Evolutionary conservation across 2,329 filamentous ascomycete genomes (phyloP).

Genomic region (Hypoxylon sp.): DNA sequence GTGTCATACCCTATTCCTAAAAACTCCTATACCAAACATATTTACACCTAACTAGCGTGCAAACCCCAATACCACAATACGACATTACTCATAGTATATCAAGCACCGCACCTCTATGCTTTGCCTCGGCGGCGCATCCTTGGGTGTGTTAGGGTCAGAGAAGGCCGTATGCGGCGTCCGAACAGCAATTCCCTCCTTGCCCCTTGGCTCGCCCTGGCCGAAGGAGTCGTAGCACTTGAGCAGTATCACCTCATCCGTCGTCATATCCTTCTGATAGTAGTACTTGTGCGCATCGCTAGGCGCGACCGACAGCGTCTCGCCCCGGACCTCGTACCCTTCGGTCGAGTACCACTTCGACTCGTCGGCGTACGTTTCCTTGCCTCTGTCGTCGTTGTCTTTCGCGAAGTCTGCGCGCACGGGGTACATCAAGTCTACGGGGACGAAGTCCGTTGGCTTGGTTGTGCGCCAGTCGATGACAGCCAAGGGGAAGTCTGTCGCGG

Average conservation of each 20-base stretch:
- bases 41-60: too few relatives aligned
- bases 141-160: slow-evolving; percentile 61
- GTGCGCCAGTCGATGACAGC: slow-evolving; percentile 70
- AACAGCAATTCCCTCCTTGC: slow-evolving; percentile 53
- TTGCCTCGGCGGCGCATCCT: slow-evolving; percentile 57
- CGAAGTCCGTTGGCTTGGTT: slow-evolving; percentile 64
- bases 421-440: slow-evolving; percentile 70
- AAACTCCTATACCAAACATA: too few relatives aligned
- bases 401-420: slow-evolving; percentile 51
- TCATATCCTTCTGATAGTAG: slow-evolving; percentile 75
- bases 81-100: slow-evolving; percentile 64
- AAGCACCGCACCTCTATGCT: slow-evolving; percentile 72
- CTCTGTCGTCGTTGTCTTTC: slow-evolving; percentile 64
- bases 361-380: slow-evolving; percentile 65
- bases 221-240: slow-evolving; percentile 64
- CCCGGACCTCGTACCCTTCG: slow-evolving; percentile 66
- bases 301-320: slow-evolving; percentile 69
- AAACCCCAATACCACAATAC: too few relatives aligned
- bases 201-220: slow-evolving; percentile 48
- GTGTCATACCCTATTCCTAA: too few relatives aligned
- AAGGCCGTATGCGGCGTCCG: slow-evolving; percentile 64
- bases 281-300: slow-evolving; percentile 67
- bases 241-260: slow-evolving; percentile 57
- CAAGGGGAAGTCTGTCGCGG: slow-evolving; percentile 67
- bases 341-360: slow-evolving; percentile 55